Conservation (phyloP, 2,329 filamentous ascomycete genomes). For the Trichoderma sp. region DNA sequence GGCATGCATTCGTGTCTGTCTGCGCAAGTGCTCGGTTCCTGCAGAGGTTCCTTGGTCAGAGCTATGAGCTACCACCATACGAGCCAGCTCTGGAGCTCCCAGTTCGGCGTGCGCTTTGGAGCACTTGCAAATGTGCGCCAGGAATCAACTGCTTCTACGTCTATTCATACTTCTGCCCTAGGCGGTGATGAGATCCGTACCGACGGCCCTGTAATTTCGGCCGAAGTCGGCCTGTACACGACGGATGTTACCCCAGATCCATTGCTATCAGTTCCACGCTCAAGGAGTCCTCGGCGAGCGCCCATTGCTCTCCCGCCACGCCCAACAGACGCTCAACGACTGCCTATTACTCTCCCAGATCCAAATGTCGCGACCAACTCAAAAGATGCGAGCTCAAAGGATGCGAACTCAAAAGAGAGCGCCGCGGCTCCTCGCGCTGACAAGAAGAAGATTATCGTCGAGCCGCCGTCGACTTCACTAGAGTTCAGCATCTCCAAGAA, state of each 20-base stretch:
- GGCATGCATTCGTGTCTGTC: constrained; percentile 3
- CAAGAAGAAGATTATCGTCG: background rate
- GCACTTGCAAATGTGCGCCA: constrained; percentile 27
- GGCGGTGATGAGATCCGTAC: background rate
- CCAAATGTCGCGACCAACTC: background rate
- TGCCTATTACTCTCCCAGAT: background rate
- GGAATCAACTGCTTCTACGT: constrained; percentile 27
- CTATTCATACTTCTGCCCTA: constrained; percentile 23
- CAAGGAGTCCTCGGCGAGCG: background rate
- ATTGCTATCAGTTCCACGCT: background rate
- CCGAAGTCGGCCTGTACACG: background rate
- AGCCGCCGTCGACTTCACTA: constrained; percentile 29
- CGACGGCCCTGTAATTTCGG: background rate
- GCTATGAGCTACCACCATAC: constrained; percentile 18
- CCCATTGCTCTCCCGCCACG: background rate
- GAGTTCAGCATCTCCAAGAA: constrained; percentile 32
- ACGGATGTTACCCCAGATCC: background rate
- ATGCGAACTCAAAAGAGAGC: background rate
- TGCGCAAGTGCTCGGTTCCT: background rate
- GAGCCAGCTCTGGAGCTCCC: constrained; percentile 31
- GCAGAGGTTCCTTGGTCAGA: constrained; percentile 13
- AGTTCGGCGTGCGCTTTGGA: constrained; percentile 32
- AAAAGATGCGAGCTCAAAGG: background rate
- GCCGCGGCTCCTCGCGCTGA: background rate
- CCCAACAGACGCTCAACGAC: background rate